Evolutionary conservation across 148 eudicot species (phyloP).

Genomic region (Euryodendron excelsum): DNA sequence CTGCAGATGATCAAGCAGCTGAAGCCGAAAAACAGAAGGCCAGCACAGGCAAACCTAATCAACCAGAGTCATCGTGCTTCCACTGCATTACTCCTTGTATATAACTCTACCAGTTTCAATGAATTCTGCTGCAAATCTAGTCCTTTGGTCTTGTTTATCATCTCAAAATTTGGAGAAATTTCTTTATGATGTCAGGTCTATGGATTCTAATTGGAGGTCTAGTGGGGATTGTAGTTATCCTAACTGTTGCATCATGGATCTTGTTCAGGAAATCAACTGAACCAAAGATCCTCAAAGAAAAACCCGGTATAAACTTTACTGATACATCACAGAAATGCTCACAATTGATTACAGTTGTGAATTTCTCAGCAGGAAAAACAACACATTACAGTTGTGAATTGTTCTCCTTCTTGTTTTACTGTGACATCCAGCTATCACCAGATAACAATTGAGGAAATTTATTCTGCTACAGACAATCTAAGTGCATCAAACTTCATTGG

Average conservation of each 20-base stretch:
- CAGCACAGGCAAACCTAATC: constrained; percentile 7
- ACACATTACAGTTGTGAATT: background rate
- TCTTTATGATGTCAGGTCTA: constrained; percentile 30
- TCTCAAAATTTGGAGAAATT: background rate
- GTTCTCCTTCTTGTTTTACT: background rate
- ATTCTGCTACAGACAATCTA: constrained; percentile 41
- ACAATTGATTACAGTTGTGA: background rate
- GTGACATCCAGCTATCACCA: constrained; percentile 18
- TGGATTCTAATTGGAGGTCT: constrained; percentile 33
- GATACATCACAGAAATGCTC: background rate
- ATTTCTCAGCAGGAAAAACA: background rate
- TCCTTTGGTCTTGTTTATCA: background rate
- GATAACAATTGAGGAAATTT: constrained; percentile 34
- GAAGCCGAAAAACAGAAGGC: background rate
- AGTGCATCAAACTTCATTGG: constrained; percentile 43
- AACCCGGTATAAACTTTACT: constrained; percentile 18
- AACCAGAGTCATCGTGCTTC: background rate
- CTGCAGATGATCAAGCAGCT: constrained; percentile 23
- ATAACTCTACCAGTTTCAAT: too few species aligned
- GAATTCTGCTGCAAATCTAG: background rate
- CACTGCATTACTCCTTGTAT: too few species aligned
- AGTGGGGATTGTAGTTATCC: constrained; percentile 14
- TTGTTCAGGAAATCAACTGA: constrained; percentile 15
- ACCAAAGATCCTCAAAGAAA: constrained; percentile 1
- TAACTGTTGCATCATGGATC: constrained; percentile 20